Evolutionary conservation across 2,329 filamentous ascomycete genomes (phyloP).

Genomic region (Rhexocercosporidium sp.): DNA sequence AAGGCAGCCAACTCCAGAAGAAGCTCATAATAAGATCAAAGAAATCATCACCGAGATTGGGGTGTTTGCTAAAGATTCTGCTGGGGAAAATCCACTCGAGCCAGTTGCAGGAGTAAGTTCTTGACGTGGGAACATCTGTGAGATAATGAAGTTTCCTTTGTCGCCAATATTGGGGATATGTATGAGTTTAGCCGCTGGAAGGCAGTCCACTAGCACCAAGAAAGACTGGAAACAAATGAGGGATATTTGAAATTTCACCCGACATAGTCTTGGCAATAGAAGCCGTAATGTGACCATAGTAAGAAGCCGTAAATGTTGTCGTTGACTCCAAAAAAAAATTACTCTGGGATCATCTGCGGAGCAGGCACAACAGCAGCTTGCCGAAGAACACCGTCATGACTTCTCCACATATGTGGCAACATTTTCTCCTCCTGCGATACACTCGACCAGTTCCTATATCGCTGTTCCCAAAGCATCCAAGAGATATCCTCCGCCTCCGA

Average conservation of each 20-base stretch:
- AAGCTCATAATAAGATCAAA: constrained; percentile 5
- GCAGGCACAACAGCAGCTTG: constrained; percentile 21
- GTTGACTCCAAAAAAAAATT: neutral
- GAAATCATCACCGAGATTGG: neutral
- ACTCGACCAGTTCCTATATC: constrained; percentile 26
- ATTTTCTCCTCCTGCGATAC: neutral
- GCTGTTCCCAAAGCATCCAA: constrained; percentile 28
- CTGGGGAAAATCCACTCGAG: neutral
- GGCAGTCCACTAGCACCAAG: neutral
- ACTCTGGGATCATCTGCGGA: constrained; percentile 24
- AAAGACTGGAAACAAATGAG: too few relatives aligned
- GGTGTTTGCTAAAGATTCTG: neutral
- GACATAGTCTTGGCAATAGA: too few relatives aligned
- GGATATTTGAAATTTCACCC: neutral
- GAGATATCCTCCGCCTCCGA: constrained; percentile 27
- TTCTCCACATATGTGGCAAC: constrained; percentile 20
- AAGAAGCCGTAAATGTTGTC: neutral
- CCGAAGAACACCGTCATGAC: constrained; percentile 16
- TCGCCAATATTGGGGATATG: neutral
- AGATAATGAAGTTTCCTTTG: neutral
- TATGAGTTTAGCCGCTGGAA: neutral
- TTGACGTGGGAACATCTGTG: neutral
- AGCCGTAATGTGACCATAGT: neutral
- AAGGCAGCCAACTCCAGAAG: neutral
- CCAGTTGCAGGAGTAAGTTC: neutral